phyloP scores from a whole-genome alignment of 2,329 filamentous ascomycete species.

The Eurotiales sp. region DNA sequence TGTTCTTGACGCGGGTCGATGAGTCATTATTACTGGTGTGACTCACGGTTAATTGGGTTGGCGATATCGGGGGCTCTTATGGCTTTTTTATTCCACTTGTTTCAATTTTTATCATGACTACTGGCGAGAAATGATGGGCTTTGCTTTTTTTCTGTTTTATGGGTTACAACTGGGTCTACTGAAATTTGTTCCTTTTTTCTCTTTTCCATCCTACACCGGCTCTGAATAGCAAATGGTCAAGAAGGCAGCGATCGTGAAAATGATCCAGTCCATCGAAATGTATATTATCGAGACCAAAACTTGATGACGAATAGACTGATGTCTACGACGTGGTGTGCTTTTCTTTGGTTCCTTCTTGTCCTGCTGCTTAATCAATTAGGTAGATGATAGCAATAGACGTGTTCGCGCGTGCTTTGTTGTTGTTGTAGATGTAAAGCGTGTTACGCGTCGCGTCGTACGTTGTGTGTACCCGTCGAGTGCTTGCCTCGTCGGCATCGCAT shows the following conservation, averaged over 20 bases:
- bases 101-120: conserved; percentile 38
- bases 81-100: conserved; percentile 25
- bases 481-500: too few relatives aligned
- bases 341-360: conserved; percentile 1
- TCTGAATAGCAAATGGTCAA: conserved; percentile 17
- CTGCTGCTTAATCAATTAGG: not conserved
- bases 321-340: conserved; percentile 14
- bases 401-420: not conserved
- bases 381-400: too few relatives aligned
- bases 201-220: conserved; percentile 1
- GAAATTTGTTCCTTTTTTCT: conserved; percentile 20
- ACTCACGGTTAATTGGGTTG: conserved; percentile 31
- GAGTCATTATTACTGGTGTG: too few relatives aligned
- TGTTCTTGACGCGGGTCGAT: conserved; percentile 20
- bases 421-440: too few relatives aligned
- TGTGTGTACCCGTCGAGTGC: too few relatives aligned
- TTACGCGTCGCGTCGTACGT: too few relatives aligned
- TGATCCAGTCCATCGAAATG: conserved; percentile 14
- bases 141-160: conserved; percentile 37
- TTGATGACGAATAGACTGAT: conserved; percentile 17
- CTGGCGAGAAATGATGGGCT: conserved; percentile 44
- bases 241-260: conserved; percentile 12
- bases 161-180: conserved; percentile 38
- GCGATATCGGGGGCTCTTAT: conserved; percentile 40
- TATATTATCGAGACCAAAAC: conserved; percentile 19